Evolutionary conservation across 2,329 filamentous ascomycete genomes (phyloP).

Genomic region (Cladosporium austrohemisphaericum): DNA sequence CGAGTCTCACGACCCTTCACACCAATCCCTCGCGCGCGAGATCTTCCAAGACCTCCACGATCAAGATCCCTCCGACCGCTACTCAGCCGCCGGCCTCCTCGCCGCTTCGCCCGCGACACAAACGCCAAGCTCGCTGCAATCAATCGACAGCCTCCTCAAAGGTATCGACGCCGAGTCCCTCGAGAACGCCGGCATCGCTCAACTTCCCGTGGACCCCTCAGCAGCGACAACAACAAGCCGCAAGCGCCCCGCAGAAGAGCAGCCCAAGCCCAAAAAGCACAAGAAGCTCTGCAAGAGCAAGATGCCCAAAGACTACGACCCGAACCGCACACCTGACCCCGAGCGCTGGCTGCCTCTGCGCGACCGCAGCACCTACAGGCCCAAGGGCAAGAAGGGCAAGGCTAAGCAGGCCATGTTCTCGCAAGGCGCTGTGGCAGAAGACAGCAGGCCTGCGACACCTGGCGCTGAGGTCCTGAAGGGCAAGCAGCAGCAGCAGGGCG

Average conservation of each 20-base stretch:
- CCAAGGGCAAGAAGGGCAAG: slow-evolving; percentile 83
- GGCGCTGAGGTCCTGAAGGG: slow-evolving; percentile 41
- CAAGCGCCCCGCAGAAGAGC: slow-evolving; percentile 49
- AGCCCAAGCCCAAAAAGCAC: slow-evolving; percentile 47
- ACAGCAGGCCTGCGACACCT: slow-evolving; percentile 38
- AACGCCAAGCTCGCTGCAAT: slow-evolving; percentile 54
- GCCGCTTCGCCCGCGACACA: slow-evolving; percentile 65
- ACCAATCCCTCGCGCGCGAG: slow-evolving; percentile 67
- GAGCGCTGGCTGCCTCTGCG: slow-evolving; percentile 91
- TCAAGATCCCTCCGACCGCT: slow-evolving; percentile 62
- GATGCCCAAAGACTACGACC: slow-evolving; percentile 70
- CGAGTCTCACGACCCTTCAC: slow-evolving; percentile 65
- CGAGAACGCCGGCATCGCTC: slow-evolving; percentile 61
- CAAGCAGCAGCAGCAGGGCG: slow-evolving; percentile 39
- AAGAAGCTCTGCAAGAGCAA: slow-evolving; percentile 58
- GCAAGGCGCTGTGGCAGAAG: slow-evolving; percentile 80
- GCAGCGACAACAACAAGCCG: slow-evolving; percentile 33
- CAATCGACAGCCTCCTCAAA: slow-evolving; percentile 59
- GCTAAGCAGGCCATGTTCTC: slow-evolving; percentile 64
- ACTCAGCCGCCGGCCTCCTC: slow-evolving; percentile 77
- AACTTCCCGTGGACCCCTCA: slow-evolving; percentile 27
- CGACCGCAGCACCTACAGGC: slow-evolving; percentile 79
- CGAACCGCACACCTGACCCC: slow-evolving; percentile 76
- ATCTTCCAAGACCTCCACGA: slow-evolving; percentile 71
- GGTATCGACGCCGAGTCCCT: slow-evolving; percentile 61